phyloP scores from a whole-genome alignment of 1,284 basidiomycete species.

The Xerocomus amazonicus region DNA sequence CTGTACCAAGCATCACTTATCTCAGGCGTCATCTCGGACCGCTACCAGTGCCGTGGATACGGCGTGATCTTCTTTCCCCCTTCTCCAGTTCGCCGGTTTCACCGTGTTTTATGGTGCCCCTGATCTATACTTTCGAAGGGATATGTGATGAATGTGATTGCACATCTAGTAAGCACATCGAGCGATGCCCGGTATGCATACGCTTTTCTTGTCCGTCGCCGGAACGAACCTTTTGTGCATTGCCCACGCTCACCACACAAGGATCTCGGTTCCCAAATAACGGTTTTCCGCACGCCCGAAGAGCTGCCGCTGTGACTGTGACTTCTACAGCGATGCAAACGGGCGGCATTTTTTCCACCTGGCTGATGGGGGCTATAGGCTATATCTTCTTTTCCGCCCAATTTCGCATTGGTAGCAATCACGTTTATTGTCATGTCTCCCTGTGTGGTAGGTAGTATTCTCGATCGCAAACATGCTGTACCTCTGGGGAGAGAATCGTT shows the following conservation, averaged over 20 bases:
- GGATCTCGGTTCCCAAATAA: not conserved
- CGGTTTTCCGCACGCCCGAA: not conserved
- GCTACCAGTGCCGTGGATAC: conserved; percentile 1
- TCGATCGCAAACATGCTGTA: not conserved
- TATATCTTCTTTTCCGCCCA: too few species aligned
- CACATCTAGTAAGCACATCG: not conserved
- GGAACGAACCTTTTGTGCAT: not conserved
- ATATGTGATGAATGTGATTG: not conserved
- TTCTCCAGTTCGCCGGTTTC: not conserved
- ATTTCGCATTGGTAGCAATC: too few species aligned
- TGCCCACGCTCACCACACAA: not conserved
- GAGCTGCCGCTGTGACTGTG: not conserved
- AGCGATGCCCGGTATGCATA: not conserved
- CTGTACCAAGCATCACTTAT: not conserved
- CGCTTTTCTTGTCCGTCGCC: not conserved
- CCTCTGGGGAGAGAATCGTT: too few species aligned
- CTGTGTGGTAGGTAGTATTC: not conserved
- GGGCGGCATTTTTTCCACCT: not conserved
- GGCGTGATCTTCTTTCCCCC: not conserved
- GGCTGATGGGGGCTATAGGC: too few species aligned
- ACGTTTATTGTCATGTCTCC: not conserved
- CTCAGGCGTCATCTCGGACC: not conserved
- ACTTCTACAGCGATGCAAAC: not conserved
- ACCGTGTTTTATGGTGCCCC: not conserved
- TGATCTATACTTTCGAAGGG: not conserved